Conservation (phyloP, 768 basidiomycete species). For the Boletus tomentosulus region DNA sequence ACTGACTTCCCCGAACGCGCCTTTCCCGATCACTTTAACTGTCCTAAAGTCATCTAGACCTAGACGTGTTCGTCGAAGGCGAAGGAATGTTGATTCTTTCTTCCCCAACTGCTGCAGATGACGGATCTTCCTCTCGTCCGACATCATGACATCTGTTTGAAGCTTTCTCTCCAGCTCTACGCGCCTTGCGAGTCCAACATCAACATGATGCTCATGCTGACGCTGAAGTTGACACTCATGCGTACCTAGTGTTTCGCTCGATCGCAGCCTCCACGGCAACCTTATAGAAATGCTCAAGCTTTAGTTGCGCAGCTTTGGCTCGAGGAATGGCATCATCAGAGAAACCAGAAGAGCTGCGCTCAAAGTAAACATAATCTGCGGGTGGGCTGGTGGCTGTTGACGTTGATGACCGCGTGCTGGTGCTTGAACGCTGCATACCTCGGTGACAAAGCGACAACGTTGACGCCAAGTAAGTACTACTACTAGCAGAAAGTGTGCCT, state of each 20-base stretch:
- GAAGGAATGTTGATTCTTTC: slow-evolving; percentile 85
- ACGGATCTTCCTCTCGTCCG: slow-evolving; percentile 83
- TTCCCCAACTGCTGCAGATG: slow-evolving; percentile 81
- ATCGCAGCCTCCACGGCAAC: slow-evolving; percentile 94
- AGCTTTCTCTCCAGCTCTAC: slow-evolving; percentile 83
- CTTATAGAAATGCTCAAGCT: slow-evolving; percentile 96
- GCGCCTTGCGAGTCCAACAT: slow-evolving; percentile 48
- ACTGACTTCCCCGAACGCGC: slow-evolving; percentile 93
- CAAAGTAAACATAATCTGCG: slow-evolving; percentile 88
- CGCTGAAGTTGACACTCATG: background rate
- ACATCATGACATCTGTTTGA: slow-evolving; percentile 59
- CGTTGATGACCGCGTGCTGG: slow-evolving; percentile 25
- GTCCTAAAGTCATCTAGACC: slow-evolving; percentile 92
- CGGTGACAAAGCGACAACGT: background rate
- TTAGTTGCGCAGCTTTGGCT: slow-evolving; percentile 89
- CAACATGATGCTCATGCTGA: background rate
- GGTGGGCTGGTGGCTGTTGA: slow-evolving; percentile 32
- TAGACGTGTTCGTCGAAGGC: slow-evolving; percentile 83
- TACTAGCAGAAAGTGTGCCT: background rate
- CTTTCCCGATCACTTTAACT: slow-evolving; percentile 98
- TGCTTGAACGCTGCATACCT: slow-evolving; percentile 31
- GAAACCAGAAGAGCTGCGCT: slow-evolving; percentile 71
- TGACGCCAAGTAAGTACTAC: background rate
- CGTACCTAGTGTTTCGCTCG: slow-evolving; percentile 85
- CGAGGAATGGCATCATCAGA: slow-evolving; percentile 78